A percentile compares a stretch with the other conserved stretches of the same genome.
Conservation (phyloP, 208 protist genomes). For the Wallacemonas sp. region DNA sequence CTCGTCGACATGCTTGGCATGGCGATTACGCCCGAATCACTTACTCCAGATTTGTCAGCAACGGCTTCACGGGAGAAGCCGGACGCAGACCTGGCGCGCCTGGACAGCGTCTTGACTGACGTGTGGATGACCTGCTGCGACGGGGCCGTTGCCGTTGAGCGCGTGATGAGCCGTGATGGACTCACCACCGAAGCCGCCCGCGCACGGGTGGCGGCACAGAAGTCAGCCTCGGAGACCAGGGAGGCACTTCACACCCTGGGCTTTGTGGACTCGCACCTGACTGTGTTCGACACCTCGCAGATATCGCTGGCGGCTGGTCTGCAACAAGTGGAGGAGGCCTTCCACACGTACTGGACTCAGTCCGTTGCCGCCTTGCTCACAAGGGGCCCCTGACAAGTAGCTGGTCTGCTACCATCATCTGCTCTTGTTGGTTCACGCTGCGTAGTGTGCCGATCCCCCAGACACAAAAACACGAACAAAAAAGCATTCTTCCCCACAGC, state of each 20-base stretch:
- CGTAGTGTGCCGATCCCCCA: too few species aligned
- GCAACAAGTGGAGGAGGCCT: constrained; percentile 28
- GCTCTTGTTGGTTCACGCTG: too few species aligned
- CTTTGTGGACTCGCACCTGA: constrained; percentile 28
- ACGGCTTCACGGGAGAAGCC: too few species aligned
- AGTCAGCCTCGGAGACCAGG: constrained; percentile 22
- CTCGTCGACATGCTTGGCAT: constrained; percentile 49
- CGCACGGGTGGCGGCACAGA: constrained; percentile 49
- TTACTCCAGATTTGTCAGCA: too few species aligned
- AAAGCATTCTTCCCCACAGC: too few species aligned
- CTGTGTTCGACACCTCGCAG: constrained; percentile 58
- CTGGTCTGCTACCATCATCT: too few species aligned
- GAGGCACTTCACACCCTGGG: constrained; percentile 21
- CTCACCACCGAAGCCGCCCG: constrained; percentile 36
- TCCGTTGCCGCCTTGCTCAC: not conserved
- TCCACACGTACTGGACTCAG: constrained; percentile 49
- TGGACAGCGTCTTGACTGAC: constrained; percentile 62
- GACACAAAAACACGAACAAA: too few species aligned
- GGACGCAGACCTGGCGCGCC: too few species aligned
- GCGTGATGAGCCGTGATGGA: constrained; percentile 45
- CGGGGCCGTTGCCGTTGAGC: constrained; percentile 29
- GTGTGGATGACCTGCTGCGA: constrained; percentile 72
- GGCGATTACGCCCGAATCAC: not conserved
- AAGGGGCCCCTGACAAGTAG: too few species aligned
- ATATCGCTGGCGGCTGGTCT: constrained; percentile 46